Percentiles rank a stretch among this genome's conserved stretches.
phyloP scores from a whole-genome alignment of 164 flowering plant genomes.

The Akebia trifoliata region DNA sequence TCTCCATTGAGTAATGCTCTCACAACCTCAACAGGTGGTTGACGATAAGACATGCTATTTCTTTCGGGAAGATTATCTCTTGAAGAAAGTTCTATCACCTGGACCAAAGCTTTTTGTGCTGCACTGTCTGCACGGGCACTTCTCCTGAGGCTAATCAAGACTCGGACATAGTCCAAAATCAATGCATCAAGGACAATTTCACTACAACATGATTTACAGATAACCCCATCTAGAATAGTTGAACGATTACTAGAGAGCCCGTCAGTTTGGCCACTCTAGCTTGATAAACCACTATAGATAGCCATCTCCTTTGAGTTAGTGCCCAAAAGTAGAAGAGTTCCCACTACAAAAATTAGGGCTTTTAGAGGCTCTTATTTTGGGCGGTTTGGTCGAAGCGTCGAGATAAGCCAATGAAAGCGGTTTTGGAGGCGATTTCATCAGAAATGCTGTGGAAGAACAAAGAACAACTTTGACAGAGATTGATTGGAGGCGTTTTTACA shows the following conservation, averaged over 20 bases:
- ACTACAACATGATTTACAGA: constrained; percentile 75
- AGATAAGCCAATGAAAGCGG: no score
- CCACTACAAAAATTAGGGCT: no score
- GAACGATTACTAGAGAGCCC: constrained; percentile 39
- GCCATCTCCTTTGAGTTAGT: constrained; percentile 39
- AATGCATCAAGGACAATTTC: constrained; percentile 75
- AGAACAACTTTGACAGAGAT: no score
- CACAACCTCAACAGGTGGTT: constrained; percentile 24
- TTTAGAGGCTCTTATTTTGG: no score
- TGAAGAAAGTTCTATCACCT: constrained; percentile 43
- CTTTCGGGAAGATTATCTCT: constrained; percentile 25
- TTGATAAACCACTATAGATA: constrained; percentile 32
- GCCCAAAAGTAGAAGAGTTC: constrained; percentile 57
- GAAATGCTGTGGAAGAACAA: no score
- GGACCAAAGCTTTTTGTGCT: constrained; percentile 52
- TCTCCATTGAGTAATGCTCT: constrained; percentile 48
- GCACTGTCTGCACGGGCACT: constrained; percentile 60
- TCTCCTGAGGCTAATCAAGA: constrained; percentile 63
- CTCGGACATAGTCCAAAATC: constrained; percentile 74
- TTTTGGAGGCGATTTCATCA: no score
- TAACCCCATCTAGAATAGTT: constrained; percentile 42
- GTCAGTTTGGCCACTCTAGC: constrained; percentile 49
- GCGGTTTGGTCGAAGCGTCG: no score
- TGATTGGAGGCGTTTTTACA: no score
- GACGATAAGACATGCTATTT: constrained; percentile 22